phyloP scores from a whole-genome alignment of 495 filamentous ascomycete genomes.

The Penicillium maclennaniae region DNA sequence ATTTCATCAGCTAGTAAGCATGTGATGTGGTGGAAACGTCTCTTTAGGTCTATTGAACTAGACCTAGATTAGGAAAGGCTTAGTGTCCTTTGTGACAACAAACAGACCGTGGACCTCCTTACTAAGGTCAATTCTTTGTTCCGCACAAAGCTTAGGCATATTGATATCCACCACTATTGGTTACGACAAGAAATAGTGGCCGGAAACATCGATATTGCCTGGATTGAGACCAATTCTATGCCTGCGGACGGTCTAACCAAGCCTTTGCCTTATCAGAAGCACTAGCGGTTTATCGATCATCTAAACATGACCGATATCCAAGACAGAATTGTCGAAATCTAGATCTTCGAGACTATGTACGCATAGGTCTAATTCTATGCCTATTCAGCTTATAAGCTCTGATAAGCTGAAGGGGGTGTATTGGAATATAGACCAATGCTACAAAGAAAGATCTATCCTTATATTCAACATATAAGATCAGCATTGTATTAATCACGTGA shows the following conservation, averaged over 20 bases:
- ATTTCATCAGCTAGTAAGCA: not conserved
- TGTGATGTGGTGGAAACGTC: not conserved
- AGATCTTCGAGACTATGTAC: no score
- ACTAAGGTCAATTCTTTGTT: not conserved
- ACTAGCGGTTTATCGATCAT: no score
- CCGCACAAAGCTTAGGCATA: not conserved
- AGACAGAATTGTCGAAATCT: no score
- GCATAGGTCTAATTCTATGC: no score
- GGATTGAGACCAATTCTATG: not conserved
- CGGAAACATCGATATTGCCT: not conserved
- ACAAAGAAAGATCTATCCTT: no score
- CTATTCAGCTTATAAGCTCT: no score
- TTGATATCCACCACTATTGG: not conserved
- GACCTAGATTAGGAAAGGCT: not conserved
- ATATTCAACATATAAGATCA: no score
- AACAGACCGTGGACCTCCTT: not conserved
- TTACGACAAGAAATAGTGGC: not conserved
- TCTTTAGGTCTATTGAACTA: not conserved
- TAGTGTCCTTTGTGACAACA: not conserved
- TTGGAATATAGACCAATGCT: no score
- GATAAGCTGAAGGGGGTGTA: no score
- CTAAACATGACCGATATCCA: not conserved
- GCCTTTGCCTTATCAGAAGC: no score
- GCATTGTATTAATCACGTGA: no score
- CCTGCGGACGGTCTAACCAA: no score